phyloP scores from a whole-genome alignment of 192 early-diverging fungal genomes.

The Coemansia sp. region DNA sequence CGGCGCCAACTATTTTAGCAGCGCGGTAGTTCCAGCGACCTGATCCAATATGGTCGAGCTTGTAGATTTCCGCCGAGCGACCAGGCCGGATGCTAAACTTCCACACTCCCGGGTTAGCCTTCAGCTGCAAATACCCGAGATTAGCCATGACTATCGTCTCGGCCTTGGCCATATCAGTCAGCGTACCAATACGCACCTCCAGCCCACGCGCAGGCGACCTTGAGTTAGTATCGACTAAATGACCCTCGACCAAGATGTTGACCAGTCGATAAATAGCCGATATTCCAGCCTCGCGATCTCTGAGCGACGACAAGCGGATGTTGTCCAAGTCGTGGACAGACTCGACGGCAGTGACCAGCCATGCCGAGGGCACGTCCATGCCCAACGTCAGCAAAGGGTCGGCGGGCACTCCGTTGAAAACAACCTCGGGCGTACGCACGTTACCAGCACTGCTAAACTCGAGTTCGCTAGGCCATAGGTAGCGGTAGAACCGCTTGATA shows the following conservation, averaged over 20 bases:
- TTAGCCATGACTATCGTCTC: constrained; percentile 99
- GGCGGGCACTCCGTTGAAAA: constrained; percentile 74
- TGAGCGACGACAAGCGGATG: constrained; percentile 64
- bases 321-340: constrained; percentile 94
- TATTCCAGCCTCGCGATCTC: constrained; percentile 57
- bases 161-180: constrained; percentile 60
- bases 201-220: constrained; percentile 85
- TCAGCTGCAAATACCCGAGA: constrained; percentile 94
- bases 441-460: constrained; percentile 62
- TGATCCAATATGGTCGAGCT: constrained; percentile 57
- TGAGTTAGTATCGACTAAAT: constrained; percentile 70
- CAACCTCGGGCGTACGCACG: constrained; percentile 57
- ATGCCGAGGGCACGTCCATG: constrained; percentile 84
- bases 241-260: constrained; percentile 90
- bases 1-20: constrained; percentile 17
- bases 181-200: constrained; percentile 86
- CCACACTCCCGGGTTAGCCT: constrained; percentile 93
- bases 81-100: constrained; percentile 77
- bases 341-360: constrained; percentile 83
- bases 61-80: constrained; percentile 78
- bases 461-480: constrained; percentile 67
- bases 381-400: constrained; percentile 85
- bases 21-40: constrained; percentile 43
- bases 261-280: constrained; percentile 78
- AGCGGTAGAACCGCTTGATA: constrained; percentile 89